Evolutionary conservation across 106 monocot genomes (phyloP), one percentile per base, ranked within the genome.

Genomic region (Dactylorhiza incarnata): DNA sequence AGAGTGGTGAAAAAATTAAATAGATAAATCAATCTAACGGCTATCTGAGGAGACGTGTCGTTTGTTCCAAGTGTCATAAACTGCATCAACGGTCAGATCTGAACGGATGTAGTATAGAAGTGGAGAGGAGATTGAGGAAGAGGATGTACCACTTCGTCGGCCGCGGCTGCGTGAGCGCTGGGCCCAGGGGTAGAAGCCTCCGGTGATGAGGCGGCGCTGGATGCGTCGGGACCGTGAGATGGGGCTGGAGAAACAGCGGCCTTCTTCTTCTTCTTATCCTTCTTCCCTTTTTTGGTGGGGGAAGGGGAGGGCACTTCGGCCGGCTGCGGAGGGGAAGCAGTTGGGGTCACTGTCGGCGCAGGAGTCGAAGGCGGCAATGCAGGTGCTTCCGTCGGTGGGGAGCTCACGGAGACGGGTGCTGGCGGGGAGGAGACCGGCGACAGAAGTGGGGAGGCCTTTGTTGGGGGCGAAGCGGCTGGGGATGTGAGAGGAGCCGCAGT

Each of bases 141-240:
- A 24, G 59, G 14, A 73, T 43, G 1, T 73, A 79, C 78, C 58
- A 72, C 48, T 61, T 73, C 59, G 29, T 79, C 78, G 29, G 72
- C 17, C 61, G 73, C 78, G 20, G 72, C 11, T n/a, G 61, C 22
- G 43, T 47, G 15, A 12, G 26, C 72, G 47, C 48, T 45, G 59
- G 78, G 78, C 25, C 72, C 78, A 9, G 78, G 78, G 5, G 78
- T 59, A 16, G 20, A 13, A 4, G 78, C 78, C 49, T 72, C 78
- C 9, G 19, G 10, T 1, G 72, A 46, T 4, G 59, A 56, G 5
- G 78, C 61, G n/a, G 71, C 56, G 20, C 43, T 29, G 7, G 24
- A 17, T 1, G 25, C 48, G 9, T 37, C 14, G 0, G 26, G 52
- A 10, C 51, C 44, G 43, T 48, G 52, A 12, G 25, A 6, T 3